Conservation (phyloP, 2,329 filamentous ascomycete genomes). For the Penicillium sp. region DNA sequence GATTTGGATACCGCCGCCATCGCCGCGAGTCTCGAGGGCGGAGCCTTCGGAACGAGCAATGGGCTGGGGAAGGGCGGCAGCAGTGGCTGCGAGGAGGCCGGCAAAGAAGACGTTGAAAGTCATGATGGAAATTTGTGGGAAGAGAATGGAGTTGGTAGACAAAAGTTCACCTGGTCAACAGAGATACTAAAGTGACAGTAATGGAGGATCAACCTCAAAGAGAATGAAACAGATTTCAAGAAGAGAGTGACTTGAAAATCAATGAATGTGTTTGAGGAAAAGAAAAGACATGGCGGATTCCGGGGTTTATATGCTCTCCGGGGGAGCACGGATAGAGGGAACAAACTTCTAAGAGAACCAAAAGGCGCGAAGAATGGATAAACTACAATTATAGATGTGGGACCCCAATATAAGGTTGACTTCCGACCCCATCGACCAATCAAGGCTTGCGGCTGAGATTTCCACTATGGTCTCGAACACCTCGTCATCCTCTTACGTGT, state of each 20-base stretch:
- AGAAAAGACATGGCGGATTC: background rate
- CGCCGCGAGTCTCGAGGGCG: slow-evolving; percentile 4
- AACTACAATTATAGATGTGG: slow-evolving; percentile 9
- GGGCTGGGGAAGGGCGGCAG: slow-evolving; percentile 18
- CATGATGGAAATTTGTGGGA: slow-evolving; percentile 11
- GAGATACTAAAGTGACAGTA: slow-evolving; percentile 7
- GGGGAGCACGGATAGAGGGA: slow-evolving; percentile 3
- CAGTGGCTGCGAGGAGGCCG: slow-evolving; percentile 22
- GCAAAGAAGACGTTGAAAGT: slow-evolving; percentile 22
- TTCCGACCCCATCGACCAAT: background rate
- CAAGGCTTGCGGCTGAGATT: slow-evolving; percentile 1
- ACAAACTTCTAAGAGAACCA: background rate
- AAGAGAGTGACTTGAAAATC: slow-evolving; percentile 13
- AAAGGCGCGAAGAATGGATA: slow-evolving; percentile 4
- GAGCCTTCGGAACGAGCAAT: slow-evolving; percentile 7
- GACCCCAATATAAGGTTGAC: slow-evolving; percentile 6
- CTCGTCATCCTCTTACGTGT: slow-evolving; percentile 4
- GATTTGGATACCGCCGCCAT: slow-evolving; percentile 29
- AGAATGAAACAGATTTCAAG: slow-evolving; percentile 9
- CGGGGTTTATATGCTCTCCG: slow-evolving; percentile 1
- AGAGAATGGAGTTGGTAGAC: slow-evolving; percentile 6
- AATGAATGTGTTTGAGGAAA: slow-evolving; percentile 12
- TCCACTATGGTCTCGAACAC: slow-evolving; percentile 8
- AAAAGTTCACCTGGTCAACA: slow-evolving; percentile 3
- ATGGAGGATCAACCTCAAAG: slow-evolving; percentile 9